Evolutionary conservation across 2,329 filamentous ascomycete genomes (phyloP).

Genomic region (Colletotrichum endophyticum): DNA sequence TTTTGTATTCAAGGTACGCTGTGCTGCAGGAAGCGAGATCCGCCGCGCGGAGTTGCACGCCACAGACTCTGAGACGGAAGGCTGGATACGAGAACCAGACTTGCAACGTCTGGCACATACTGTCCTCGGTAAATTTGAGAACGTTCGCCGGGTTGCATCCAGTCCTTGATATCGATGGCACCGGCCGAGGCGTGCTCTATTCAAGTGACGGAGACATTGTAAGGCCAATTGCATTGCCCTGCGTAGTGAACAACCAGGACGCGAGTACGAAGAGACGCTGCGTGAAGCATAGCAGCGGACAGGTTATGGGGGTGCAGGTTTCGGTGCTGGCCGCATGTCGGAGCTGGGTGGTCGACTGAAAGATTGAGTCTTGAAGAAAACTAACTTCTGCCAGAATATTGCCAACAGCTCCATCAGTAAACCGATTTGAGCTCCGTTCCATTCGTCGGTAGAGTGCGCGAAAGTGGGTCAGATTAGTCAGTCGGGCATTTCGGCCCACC

Average conservation of each 20-base stretch:
- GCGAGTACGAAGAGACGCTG: not conserved
- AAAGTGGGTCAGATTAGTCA: slow-evolving; percentile 15
- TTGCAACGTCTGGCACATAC: not conserved
- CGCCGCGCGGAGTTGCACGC: not conserved
- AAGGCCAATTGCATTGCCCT: slow-evolving; percentile 24
- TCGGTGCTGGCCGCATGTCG: slow-evolving; percentile 1
- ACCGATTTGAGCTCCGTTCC: not conserved
- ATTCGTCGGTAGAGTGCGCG: not conserved
- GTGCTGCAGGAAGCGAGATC: not conserved
- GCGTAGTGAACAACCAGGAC: not conserved
- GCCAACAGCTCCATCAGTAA: slow-evolving; percentile 1
- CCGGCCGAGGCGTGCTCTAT: slow-evolving; percentile 23
- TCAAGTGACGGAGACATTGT: slow-evolving; percentile 24
- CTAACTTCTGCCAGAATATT: not conserved
- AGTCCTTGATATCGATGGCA: slow-evolving; percentile 9
- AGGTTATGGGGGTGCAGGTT: not conserved
- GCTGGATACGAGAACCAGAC: not conserved
- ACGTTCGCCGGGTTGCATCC: not conserved
- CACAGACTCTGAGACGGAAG: not conserved
- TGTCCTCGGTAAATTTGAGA: not conserved
- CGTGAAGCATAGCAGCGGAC: slow-evolving; percentile 14
- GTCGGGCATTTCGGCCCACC: not conserved
- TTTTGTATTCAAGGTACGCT: not conserved
- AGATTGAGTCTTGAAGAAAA: not conserved
- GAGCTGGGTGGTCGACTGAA: not conserved